phyloP scores from a whole-genome alignment of 306 rosid genomes.

The Castanopsis chinensis region DNA sequence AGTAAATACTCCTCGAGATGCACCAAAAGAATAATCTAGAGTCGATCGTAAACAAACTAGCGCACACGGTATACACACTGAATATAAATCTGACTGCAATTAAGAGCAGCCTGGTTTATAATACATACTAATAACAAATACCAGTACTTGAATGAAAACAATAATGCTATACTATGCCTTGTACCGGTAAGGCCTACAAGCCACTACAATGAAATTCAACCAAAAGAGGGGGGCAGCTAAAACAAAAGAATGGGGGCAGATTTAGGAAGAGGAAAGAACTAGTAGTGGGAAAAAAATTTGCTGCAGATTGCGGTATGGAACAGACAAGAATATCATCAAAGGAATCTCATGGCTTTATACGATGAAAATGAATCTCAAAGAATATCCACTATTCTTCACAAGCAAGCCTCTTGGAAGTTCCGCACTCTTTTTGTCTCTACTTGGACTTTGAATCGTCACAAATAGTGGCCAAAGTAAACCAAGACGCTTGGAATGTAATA shows the following conservation, averaged over 20 bases:
- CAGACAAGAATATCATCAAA: slow-evolving; percentile 14
- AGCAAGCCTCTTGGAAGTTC: slow-evolving; percentile 23
- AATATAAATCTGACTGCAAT: background rate
- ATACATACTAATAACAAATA: background rate
- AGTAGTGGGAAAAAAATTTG: slow-evolving; percentile 16
- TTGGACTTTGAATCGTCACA: slow-evolving; percentile 18
- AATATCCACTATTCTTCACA: slow-evolving; percentile 42
- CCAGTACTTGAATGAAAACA: slow-evolving; percentile 20
- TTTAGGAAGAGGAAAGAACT: slow-evolving; percentile 19
- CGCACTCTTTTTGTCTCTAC: slow-evolving; percentile 19
- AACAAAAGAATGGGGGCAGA: slow-evolving; percentile 33
- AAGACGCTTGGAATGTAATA: slow-evolving; percentile 13
- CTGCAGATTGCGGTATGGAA: slow-evolving; percentile 19
- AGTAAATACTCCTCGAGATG: background rate
- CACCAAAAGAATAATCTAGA: background rate
- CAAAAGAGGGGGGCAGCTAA: background rate
- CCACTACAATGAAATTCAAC: slow-evolving; percentile 35
- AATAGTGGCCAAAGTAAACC: slow-evolving; percentile 25
- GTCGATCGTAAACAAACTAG: background rate
- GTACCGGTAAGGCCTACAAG: slow-evolving; percentile 26
- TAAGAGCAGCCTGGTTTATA: background rate
- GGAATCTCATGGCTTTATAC: slow-evolving; percentile 23
- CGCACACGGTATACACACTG: background rate
- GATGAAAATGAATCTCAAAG: slow-evolving; percentile 47
- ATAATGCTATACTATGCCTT: slow-evolving; percentile 34